phyloP scores from a whole-genome alignment of 2,329 filamentous ascomycete species.

The Pseudogymnoascus sp. region DNA sequence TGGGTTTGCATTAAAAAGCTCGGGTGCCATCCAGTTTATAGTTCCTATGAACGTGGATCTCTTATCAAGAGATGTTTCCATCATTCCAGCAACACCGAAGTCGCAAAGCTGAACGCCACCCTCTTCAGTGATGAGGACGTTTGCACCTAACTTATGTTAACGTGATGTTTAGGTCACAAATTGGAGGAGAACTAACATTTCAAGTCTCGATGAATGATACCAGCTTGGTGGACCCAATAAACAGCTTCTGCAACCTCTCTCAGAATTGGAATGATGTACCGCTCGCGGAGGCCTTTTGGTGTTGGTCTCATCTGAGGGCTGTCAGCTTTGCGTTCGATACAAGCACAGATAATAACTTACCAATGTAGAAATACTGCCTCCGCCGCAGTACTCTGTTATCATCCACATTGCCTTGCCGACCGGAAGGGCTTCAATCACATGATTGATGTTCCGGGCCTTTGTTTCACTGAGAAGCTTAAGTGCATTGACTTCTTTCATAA shows the following conservation, averaged over 20 bases:
- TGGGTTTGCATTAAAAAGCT: slow-evolving; percentile 60
- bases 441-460: slow-evolving; percentile 73
- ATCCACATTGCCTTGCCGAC: slow-evolving; percentile 81
- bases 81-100: slow-evolving; percentile 74
- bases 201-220: slow-evolving; percentile 66
- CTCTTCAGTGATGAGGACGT: slow-evolving; percentile 71
- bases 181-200: slow-evolving; percentile 44
- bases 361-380: slow-evolving; percentile 71
- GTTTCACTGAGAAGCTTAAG: slow-evolving; percentile 68
- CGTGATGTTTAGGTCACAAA: slow-evolving; percentile 5
- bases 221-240: slow-evolving; percentile 61
- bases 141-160: slow-evolving; percentile 45
- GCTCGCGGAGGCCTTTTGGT: slow-evolving; percentile 60
- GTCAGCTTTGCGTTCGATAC: slow-evolving; percentile 29
- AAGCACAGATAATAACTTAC: slow-evolving; percentile 42
- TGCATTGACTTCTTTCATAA: slow-evolving; percentile 62
- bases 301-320: slow-evolving; percentile 53
- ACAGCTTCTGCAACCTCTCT: slow-evolving; percentile 61
- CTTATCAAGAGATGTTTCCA: slow-evolving; percentile 71
- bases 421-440: slow-evolving; percentile 71
- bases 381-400: slow-evolving; percentile 79
- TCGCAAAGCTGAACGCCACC: slow-evolving; percentile 76
- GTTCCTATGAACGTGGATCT: slow-evolving; percentile 76
- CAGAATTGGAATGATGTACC: slow-evolving; percentile 62
- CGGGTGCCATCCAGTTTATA: slow-evolving; percentile 80